Conservation (phyloP, 805 yeast genomes). For the Saccharomyces jurei region DNA sequence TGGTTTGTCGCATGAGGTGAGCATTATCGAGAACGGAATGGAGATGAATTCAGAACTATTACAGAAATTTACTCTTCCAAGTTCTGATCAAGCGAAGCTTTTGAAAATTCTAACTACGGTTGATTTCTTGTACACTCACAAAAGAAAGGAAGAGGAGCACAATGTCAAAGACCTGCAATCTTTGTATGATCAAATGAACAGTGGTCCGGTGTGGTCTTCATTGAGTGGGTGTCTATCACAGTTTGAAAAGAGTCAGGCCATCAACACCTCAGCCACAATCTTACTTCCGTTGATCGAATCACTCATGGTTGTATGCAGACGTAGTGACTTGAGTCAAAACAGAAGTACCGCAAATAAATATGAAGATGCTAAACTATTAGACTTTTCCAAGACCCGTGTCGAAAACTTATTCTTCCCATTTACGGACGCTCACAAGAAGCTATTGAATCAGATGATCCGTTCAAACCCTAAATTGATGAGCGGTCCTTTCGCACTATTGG, state of each 20-base stretch:
- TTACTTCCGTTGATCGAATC: conserved; percentile 83
- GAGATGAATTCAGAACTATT: conserved; percentile 49
- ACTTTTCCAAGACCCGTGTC: conserved; percentile 65
- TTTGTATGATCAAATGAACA: conserved; percentile 57
- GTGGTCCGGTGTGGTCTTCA: conserved; percentile 81
- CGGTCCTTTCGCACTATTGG: conserved; percentile 88
- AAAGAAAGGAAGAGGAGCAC: conserved; percentile 18
- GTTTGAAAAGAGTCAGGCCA: conserved; percentile 49
- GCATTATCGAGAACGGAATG: conserved; percentile 31
- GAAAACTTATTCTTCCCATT: conserved; percentile 76
- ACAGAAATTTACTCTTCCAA: conserved; percentile 63
- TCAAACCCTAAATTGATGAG: conserved; percentile 87
- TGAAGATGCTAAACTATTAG: conserved; percentile 50
- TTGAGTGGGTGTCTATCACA: conserved; percentile 62
- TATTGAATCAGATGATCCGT: conserved; percentile 85
- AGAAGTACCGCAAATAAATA: conserved; percentile 45
- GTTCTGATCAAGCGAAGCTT: conserved; percentile 85
- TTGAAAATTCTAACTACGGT: conserved; percentile 78
- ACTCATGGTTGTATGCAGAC: conserved; percentile 93
- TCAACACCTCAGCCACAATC: conserved; percentile 66
- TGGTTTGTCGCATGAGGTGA: conserved; percentile 39
- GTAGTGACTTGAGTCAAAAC: conserved; percentile 45
- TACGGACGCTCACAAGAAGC: conserved; percentile 80
- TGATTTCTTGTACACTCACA: conserved; percentile 62
- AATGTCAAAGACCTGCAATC: conserved; percentile 42